Percentiles rank a stretch among this genome's conserved stretches.
phyloP scores from a whole-genome alignment of 2,329 filamentous ascomycete genomes.

The Ascochyta viciae-villosae region DNA sequence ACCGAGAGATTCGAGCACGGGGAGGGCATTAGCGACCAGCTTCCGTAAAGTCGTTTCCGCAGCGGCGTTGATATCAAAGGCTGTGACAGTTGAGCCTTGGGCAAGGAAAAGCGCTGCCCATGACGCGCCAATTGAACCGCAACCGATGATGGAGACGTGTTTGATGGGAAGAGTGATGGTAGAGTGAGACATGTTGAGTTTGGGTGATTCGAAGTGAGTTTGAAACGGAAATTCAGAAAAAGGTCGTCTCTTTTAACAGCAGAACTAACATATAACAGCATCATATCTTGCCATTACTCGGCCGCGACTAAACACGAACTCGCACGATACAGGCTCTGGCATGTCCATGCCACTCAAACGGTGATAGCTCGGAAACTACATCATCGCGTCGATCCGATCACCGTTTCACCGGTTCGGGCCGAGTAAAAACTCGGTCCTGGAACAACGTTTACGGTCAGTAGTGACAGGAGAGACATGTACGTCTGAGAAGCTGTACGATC shows the following conservation, averaged over 20 bases:
- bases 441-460: background rate
- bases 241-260: too few species aligned
- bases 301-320: background rate
- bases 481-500: background rate
- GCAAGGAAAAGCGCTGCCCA: constrained; percentile 54
- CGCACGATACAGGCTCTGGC: background rate
- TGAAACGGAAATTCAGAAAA: too few species aligned
- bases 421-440: constrained; percentile 7
- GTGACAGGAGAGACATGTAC: background rate
- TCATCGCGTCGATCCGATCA: constrained; percentile 17
- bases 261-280: background rate
- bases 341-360: background rate
- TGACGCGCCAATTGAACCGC: constrained; percentile 51
- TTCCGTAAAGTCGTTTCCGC: constrained; percentile 25
- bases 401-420: constrained; percentile 10
- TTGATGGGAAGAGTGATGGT: constrained; percentile 2
- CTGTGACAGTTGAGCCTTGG: constrained; percentile 49
- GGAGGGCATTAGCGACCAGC: constrained; percentile 20
- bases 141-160: constrained; percentile 46
- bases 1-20: constrained; percentile 18
- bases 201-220: too few species aligned
- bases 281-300: background rate
- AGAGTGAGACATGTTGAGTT: constrained; percentile 8
- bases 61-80: constrained; percentile 52
- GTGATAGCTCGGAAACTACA: constrained; percentile 19